These are phyloP conservation scores for Nannochloropsis granulata DNA, from an alignment of 108 stramenopile genomes.

Conservation along the genomic window DNA sequence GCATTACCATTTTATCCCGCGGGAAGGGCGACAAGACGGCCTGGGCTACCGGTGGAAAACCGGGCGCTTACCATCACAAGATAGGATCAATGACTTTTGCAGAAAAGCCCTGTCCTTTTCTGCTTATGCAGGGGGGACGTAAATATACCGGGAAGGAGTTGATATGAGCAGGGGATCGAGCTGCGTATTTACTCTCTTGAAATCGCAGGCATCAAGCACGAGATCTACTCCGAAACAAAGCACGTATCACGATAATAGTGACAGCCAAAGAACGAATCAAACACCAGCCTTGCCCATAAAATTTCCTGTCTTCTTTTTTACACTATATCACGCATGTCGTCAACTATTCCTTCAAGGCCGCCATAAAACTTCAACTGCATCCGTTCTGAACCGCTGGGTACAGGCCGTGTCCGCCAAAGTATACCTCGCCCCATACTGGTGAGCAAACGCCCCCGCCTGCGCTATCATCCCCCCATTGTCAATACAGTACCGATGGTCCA, in stretches of 20 bases:
- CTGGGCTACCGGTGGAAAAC: not conserved
- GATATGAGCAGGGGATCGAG: too few species aligned
- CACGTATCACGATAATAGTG: too few species aligned
- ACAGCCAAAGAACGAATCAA: too few species aligned
- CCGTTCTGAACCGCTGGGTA: slow-evolving; percentile 84
- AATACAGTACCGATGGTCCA: slow-evolving; percentile 98
- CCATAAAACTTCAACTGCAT: slow-evolving; percentile 78
- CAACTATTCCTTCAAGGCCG: not conserved
- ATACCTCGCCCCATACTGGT: slow-evolving; percentile 67
- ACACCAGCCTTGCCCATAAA: too few species aligned
- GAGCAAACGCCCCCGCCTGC: slow-evolving; percentile 91
- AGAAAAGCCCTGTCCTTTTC: not conserved
- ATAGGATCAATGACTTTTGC: not conserved
- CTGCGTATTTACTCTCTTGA: too few species aligned
- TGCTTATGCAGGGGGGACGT: too few species aligned
- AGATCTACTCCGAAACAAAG: too few species aligned
- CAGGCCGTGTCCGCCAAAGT: slow-evolving; percentile 66
- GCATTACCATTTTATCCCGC: not conserved
- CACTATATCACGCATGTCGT: too few species aligned
- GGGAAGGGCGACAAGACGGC: not conserved
- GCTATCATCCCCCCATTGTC: slow-evolving; percentile 99
- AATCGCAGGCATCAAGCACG: too few species aligned
- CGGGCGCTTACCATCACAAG: not conserved
- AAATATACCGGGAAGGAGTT: too few species aligned
- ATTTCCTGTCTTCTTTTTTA: too few species aligned